Evolutionary conservation across 2,329 filamentous ascomycete species (phyloP).

Genomic region (Amphichorda felina): DNA sequence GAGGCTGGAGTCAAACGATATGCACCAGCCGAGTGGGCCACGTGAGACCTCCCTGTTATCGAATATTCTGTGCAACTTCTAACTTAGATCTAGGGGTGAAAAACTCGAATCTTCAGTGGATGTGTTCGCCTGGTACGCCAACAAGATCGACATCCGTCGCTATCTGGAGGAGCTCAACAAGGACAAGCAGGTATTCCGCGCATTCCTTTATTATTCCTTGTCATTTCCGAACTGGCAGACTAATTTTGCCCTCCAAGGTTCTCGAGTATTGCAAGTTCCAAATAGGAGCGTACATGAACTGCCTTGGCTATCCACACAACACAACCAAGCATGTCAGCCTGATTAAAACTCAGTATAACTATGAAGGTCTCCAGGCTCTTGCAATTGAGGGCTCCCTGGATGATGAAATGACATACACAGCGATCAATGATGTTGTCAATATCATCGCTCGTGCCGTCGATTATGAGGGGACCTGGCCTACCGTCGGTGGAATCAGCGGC

Average conservation of each 20-base stretch:
- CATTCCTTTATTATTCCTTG: too few relatives aligned
- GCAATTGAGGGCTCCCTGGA: slow-evolving; percentile 28
- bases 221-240: too few relatives aligned
- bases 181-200: slow-evolving; percentile 10
- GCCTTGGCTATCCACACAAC: slow-evolving; percentile 36
- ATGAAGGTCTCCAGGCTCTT: slow-evolving; percentile 27
- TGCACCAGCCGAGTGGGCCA: slow-evolving; percentile 46
- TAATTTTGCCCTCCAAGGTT: slow-evolving; percentile 16
- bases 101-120: slow-evolving; percentile 5
- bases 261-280: slow-evolving; percentile 47
- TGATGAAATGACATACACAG: slow-evolving; percentile 29
- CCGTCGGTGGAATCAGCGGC: slow-evolving; percentile 26
- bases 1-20: slow-evolving; percentile 47
- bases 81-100: background rate
- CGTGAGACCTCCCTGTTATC: slow-evolving; percentile 21
- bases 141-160: slow-evolving; percentile 32
- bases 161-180: slow-evolving; percentile 41
- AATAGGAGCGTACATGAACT: slow-evolving; percentile 41
- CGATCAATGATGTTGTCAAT: slow-evolving; percentile 26
- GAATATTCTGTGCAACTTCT: too few relatives aligned
- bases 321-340: slow-evolving; percentile 30
- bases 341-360: slow-evolving; percentile 22
- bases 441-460: slow-evolving; percentile 28
- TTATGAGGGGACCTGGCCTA: slow-evolving; percentile 29
- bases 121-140: slow-evolving; percentile 31